Evolutionary conservation across 2,329 filamentous ascomycete species (phyloP).

Genomic region (Fusarium zealandicum): DNA sequence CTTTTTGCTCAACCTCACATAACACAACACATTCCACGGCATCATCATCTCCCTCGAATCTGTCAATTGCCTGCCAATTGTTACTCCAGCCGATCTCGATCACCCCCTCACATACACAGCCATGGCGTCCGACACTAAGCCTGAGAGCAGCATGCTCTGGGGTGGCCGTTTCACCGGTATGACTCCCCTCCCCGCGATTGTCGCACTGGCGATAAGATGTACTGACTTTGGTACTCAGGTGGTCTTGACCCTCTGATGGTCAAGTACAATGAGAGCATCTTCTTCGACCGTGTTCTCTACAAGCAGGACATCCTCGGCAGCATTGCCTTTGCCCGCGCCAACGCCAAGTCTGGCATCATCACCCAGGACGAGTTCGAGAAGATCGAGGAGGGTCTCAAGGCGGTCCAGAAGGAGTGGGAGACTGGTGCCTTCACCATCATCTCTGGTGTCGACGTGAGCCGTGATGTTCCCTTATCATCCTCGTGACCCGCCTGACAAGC

Average conservation of each 20-base stretch:
- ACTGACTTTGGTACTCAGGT: conserved; percentile 56
- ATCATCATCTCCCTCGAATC: neutral
- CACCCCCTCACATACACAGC: conserved; percentile 1
- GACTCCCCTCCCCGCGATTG: conserved; percentile 14
- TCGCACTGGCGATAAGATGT: conserved; percentile 1
- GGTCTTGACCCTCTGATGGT: conserved; percentile 86
- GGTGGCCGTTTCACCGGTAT: conserved; percentile 61
- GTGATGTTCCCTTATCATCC: neutral
- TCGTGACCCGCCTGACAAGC: neutral
- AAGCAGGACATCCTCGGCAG: conserved; percentile 81
- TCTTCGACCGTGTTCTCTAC: conserved; percentile 80
- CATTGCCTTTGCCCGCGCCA: conserved; percentile 83
- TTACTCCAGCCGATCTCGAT: neutral
- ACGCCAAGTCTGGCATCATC: conserved; percentile 77
- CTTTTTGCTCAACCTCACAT: conserved; percentile 8
- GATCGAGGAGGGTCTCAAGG: conserved; percentile 74
- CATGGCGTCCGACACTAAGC: conserved; percentile 43
- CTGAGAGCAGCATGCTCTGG: conserved; percentile 48
- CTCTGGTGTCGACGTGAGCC: conserved; percentile 56
- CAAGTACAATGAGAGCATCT: conserved; percentile 82
- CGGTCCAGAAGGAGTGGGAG: conserved; percentile 63
- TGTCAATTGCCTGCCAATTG: neutral
- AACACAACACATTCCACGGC: conserved; percentile 6
- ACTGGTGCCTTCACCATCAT: conserved; percentile 58
- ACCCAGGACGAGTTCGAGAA: conserved; percentile 74